Evolutionary conservation across 208 protist species (phyloP).

Genomic region (Hexamita inflata): DNA sequence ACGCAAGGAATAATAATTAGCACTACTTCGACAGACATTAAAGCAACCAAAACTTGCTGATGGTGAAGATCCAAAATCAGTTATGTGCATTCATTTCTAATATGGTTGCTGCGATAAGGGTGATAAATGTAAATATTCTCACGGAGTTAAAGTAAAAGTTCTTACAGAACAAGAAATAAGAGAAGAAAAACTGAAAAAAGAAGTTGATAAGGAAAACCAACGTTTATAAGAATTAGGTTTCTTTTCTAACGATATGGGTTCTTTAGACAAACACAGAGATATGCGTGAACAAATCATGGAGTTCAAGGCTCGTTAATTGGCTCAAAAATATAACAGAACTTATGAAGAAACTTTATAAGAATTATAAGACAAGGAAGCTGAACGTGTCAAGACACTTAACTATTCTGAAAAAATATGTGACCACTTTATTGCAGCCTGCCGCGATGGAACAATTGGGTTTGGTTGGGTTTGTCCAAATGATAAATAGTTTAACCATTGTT

Average conservation of each 20-base stretch:
- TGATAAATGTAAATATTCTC: slow-evolving; percentile 21
- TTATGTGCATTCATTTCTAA: neutral
- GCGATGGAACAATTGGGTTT: neutral
- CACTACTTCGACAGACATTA: neutral
- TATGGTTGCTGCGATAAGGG: slow-evolving; percentile 21
- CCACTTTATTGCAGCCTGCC: neutral
- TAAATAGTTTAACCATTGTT: neutral
- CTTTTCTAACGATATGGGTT: neutral
- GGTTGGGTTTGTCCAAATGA: neutral
- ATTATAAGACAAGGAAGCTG: neutral
- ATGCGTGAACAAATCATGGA: slow-evolving; percentile 24
- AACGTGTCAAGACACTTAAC: neutral
- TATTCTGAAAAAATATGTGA: neutral
- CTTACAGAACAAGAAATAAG: neutral
- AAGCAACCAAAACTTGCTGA: slow-evolving; percentile 4
- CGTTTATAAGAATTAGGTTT: neutral
- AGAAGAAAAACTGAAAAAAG: neutral
- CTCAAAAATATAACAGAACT: neutral
- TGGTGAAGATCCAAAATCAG: neutral
- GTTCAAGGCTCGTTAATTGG: neutral
- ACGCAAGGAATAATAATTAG: neutral
- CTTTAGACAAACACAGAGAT: neutral
- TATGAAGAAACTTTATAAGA: slow-evolving; percentile 9
- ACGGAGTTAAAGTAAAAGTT: neutral
- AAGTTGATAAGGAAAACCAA: neutral